Conservation (phyloP, 306 rosid species). For the Glycine tomentella region DNA sequence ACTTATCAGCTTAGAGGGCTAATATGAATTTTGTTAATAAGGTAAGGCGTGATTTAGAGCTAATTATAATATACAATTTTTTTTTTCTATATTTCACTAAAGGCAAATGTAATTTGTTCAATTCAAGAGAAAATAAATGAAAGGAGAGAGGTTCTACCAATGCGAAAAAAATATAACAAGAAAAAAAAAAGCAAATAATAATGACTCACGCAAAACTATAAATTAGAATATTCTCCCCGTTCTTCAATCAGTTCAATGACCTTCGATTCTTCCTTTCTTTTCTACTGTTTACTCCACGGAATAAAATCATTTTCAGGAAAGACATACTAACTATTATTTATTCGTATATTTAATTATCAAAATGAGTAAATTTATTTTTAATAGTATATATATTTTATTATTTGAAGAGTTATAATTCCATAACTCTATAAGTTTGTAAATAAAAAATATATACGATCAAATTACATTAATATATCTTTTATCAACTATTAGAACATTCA, state of each 20-base stretch:
- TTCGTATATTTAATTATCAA: too few relatives aligned
- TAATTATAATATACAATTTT: background rate
- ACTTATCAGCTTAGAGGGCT: background rate
- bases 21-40: background rate
- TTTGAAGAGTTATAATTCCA: too few relatives aligned
- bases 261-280: background rate
- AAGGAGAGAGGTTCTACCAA: background rate
- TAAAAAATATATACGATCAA: too few relatives aligned
- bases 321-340: too few relatives aligned
- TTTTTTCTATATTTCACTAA: background rate
- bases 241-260: background rate
- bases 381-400: too few relatives aligned
- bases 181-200: too few relatives aligned
- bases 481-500: too few relatives aligned
- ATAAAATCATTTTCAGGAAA: background rate
- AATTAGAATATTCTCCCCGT: constrained; percentile 5
- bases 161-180: background rate
- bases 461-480: too few relatives aligned
- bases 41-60: background rate
- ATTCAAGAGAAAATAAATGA: background rate
- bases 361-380: too few relatives aligned
- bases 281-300: background rate
- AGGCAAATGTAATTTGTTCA: background rate
- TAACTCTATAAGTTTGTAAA: too few relatives aligned
- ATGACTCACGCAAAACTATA: background rate